Conservation (phyloP, 2,329 filamentous ascomycete genomes). For the Stromatinia cepivora region DNA sequence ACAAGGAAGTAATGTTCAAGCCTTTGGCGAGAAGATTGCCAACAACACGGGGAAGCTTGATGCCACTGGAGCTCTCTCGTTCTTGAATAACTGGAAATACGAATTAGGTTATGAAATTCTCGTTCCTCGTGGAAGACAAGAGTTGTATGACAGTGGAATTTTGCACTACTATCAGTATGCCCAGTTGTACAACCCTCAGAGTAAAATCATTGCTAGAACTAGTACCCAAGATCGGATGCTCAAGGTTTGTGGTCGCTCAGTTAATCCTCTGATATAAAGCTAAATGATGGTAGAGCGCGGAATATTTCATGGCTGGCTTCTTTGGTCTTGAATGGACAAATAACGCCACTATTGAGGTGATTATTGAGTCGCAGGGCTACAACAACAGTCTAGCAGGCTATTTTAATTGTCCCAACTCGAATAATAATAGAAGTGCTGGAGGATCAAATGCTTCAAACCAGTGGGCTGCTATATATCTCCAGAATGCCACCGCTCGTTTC, state of each 20-base stretch:
- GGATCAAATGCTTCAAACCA: constrained; percentile 54
- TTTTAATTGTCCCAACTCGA: constrained; percentile 63
- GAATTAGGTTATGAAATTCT: constrained; percentile 69
- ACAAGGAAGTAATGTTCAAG: constrained; percentile 53
- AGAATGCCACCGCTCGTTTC: constrained; percentile 62
- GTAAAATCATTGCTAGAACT: constrained; percentile 71
- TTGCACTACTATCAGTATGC: constrained; percentile 62
- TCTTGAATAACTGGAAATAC: constrained; percentile 69
- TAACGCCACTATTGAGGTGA: constrained; percentile 70
- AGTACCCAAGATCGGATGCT: constrained; percentile 78
- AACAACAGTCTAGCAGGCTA: constrained; percentile 74
- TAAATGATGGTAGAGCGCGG: constrained; percentile 48
- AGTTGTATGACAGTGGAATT: constrained; percentile 70
- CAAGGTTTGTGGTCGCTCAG: constrained; percentile 49
- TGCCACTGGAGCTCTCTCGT: constrained; percentile 60
- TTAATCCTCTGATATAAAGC: neutral
- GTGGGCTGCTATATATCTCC: constrained; percentile 67
- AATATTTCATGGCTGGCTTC: constrained; percentile 78
- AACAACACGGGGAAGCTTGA: constrained; percentile 55
- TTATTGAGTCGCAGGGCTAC: constrained; percentile 62
- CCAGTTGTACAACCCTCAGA: constrained; percentile 67
- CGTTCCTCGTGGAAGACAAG: constrained; percentile 70
- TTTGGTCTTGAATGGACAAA: constrained; percentile 73
- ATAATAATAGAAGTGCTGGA: constrained; percentile 46
- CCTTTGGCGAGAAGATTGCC: constrained; percentile 58